phyloP scores from a whole-genome alignment of 129 eudicot genomes.

The Rutidosis leptorrhynchoides region DNA sequence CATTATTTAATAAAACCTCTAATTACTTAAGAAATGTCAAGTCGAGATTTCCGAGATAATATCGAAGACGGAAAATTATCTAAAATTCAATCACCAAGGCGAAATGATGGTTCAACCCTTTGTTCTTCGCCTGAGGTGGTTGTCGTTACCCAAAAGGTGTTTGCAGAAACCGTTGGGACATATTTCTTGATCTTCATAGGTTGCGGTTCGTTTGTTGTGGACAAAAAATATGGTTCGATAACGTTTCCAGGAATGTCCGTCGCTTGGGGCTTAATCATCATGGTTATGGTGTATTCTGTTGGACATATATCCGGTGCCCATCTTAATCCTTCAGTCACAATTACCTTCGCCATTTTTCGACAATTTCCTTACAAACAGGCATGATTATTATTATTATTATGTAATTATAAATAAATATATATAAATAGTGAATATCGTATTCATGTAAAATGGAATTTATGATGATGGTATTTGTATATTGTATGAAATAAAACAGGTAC shows the following conservation, averaged over 20 bases:
- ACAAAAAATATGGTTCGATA: constrained; percentile 46
- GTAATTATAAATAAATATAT: too few species aligned
- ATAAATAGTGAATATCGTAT: too few species aligned
- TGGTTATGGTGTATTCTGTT: constrained; percentile 52
- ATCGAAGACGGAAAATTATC: constrained; percentile 20
- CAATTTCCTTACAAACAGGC: constrained; percentile 55
- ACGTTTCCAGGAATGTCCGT: constrained; percentile 52
- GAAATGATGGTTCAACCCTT: constrained; percentile 17
- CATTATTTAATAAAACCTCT: background rate
- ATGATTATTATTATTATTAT: background rate
- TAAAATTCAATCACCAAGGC: constrained; percentile 24
- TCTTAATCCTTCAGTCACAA: constrained; percentile 56
- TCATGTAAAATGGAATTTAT: background rate
- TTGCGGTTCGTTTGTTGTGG: constrained; percentile 52
- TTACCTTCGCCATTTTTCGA: constrained; percentile 53
- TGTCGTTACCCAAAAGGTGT: constrained; percentile 40
- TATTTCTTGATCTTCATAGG: constrained; percentile 58
- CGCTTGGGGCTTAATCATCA: constrained; percentile 51
- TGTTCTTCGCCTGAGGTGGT: constrained; percentile 45
- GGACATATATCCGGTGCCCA: constrained; percentile 57
- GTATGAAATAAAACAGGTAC: constrained; percentile 37
- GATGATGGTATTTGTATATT: background rate
- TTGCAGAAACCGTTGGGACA: constrained; percentile 57
- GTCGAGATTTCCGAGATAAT: constrained; percentile 3
- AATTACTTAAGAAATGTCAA: constrained; percentile 16